Base-by-base conservation (phyloP, 768 basidiomycete species). In the Tubosaeta brunneosetosa region DNA sequence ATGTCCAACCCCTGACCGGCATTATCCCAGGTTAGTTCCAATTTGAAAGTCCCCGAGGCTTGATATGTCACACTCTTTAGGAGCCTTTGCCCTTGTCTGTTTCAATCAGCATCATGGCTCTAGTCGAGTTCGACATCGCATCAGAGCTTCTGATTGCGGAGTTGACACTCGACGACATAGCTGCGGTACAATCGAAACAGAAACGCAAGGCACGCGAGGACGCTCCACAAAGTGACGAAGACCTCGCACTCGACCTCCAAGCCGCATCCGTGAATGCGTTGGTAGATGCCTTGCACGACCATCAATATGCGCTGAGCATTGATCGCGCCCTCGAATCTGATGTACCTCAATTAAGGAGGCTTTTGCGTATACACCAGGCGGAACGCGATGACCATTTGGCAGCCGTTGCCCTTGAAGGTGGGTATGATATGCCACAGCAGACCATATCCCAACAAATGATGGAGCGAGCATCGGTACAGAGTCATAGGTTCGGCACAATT, bases 201-300 rank as follows among this genome's bases (percentile, higher is more conserved):
- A 79, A 79, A 52, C 75, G 75, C 25, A 74, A 74, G 45, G 49
- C 60, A 3, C 66, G 69, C 22, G 63, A 61, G 2, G 67, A 61
- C 40, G 53, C 58, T 1, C 61, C 68, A 3, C 61, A 63, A 6
- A 64, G 71, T 0, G 80, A 84, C 57, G 73, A 75, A 36, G 76
- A 79, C 36, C 49, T 73, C 8, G 82, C 82, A 0, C 63, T 78
- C 8, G 66, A 69, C 34, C 38, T 77, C 1, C 78, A 78, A 49
- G 65, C 66, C 3, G 68, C 75, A 27, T 68, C 72, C 14, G 48
- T 77, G 6, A 52, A 64, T 7, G 55, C 59, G 9, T 52, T 69
- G 38, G 51, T 75, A 4, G 58, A 56, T 0, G 40, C 62, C n/a
- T 61, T 74, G 26, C 61, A 66, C 3, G 79, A 81, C 53, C 51